phyloP scores from a whole-genome alignment of 495 filamentous ascomycete genomes.

The Xylaria flabelliformis region DNA sequence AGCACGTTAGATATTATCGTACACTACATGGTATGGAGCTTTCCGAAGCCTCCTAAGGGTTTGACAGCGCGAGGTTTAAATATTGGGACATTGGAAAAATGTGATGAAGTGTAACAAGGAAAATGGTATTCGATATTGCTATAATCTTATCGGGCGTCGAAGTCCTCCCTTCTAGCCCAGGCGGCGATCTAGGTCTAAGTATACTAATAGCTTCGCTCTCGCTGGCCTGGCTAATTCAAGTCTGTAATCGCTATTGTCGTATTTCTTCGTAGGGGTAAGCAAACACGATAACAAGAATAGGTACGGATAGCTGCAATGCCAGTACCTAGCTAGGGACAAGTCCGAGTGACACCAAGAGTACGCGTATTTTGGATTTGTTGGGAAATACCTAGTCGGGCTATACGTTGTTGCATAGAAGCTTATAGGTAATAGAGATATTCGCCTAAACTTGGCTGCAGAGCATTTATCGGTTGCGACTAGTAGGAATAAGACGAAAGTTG shows the following conservation, averaged over 20 bases:
- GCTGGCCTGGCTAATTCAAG: too few species aligned
- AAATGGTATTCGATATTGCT: too few species aligned
- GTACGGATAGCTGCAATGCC: too few species aligned
- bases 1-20: background rate
- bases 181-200: too few species aligned
- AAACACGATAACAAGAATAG: too few species aligned
- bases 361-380: background rate
- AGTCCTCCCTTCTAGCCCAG: too few species aligned
- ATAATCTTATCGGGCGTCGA: too few species aligned
- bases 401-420: background rate
- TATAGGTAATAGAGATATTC: background rate
- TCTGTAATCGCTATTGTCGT: too few species aligned
- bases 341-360: background rate
- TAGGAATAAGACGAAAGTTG: background rate
- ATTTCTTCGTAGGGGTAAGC: too few species aligned
- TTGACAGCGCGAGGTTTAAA: constrained; percentile 17
- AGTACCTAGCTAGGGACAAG: too few species aligned
- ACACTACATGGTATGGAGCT: constrained; percentile 6
- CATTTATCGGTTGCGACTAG: background rate
- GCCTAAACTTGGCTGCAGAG: background rate
- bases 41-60: background rate
- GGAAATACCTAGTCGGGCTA: background rate
- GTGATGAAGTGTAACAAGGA: background rate
- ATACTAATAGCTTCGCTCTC: too few species aligned
- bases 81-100: background rate